Conservation (phyloP, 2,329 filamentous ascomycete genomes). For the Ploettnerulaceae sp. region DNA sequence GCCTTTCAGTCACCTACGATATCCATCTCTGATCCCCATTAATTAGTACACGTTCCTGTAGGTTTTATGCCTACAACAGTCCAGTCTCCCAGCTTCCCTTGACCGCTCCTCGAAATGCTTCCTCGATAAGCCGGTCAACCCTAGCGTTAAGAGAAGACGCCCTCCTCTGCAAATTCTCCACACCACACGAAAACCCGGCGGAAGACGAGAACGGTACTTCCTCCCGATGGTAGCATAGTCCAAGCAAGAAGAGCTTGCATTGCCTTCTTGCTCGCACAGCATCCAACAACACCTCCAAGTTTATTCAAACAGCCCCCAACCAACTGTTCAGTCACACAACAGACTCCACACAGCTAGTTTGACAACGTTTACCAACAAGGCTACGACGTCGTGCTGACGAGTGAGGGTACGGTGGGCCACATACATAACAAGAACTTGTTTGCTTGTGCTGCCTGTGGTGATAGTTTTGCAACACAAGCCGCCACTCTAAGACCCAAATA, state of each 20-base stretch:
- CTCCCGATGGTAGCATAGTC: conserved; percentile 18
- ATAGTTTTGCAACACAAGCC: too few relatives aligned
- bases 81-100: neutral
- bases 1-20: neutral
- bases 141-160: conserved; percentile 20
- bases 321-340: neutral
- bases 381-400: neutral
- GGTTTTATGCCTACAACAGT: neutral
- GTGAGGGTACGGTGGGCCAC: neutral
- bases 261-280: conserved; percentile 17
- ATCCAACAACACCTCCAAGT: neutral
- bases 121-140: conserved; percentile 22
- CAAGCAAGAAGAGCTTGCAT: conserved; percentile 17
- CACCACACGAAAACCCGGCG: conserved; percentile 5
- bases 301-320: neutral
- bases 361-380: neutral
- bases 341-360: neutral
- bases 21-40: neutral
- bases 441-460: too few relatives aligned
- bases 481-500: too few relatives aligned
- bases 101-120: conserved; percentile 28
- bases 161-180: conserved; percentile 3
- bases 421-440: neutral
- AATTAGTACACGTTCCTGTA: neutral
- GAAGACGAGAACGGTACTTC: neutral